Percentiles rank a stretch among this genome's conserved stretches.
These are phyloP conservation scores for Lactuca saligna DNA, from an alignment of 129 eudicot genomes.

Conservation along the genomic window DNA sequence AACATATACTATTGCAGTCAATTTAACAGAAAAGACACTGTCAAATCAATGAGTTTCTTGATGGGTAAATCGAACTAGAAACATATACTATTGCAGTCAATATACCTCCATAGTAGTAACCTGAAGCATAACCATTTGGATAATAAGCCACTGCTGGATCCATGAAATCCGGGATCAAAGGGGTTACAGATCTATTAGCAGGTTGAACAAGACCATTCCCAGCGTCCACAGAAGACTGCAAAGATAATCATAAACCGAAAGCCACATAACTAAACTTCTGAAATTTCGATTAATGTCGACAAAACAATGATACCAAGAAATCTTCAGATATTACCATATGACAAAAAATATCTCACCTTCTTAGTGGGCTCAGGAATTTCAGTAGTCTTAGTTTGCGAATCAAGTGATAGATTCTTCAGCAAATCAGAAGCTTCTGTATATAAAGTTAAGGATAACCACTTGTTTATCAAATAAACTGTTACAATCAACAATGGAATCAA, in stretches of 20 bases:
- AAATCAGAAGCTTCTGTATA: conserved; percentile 67
- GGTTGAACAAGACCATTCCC: background rate
- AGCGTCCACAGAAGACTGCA: background rate
- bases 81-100: background rate
- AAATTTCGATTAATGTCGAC: too few species aligned
- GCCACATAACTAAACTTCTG: background rate
- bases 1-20: background rate
- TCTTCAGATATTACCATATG: background rate
- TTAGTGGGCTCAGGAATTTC: conserved; percentile 59
- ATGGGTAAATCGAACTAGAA: background rate
- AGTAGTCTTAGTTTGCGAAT: conserved; percentile 52
- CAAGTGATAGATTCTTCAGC: conserved; percentile 71
- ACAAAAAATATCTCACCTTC: conserved; percentile 41
- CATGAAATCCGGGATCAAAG: background rate
- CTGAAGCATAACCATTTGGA: background rate
- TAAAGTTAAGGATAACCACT: conserved; percentile 21
- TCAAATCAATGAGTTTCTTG: background rate
- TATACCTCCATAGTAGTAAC: background rate
- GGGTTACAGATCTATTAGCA: background rate
- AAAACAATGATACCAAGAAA: background rate
- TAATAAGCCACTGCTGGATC: background rate
- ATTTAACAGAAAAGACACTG: too few species aligned
- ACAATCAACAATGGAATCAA: background rate
- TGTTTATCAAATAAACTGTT: background rate
- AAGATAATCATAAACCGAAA: background rate